These are phyloP conservation scores for Achaetomium macrosporum DNA, from an alignment of 2,329 filamentous ascomycete species.

Conservation along the genomic window DNA sequence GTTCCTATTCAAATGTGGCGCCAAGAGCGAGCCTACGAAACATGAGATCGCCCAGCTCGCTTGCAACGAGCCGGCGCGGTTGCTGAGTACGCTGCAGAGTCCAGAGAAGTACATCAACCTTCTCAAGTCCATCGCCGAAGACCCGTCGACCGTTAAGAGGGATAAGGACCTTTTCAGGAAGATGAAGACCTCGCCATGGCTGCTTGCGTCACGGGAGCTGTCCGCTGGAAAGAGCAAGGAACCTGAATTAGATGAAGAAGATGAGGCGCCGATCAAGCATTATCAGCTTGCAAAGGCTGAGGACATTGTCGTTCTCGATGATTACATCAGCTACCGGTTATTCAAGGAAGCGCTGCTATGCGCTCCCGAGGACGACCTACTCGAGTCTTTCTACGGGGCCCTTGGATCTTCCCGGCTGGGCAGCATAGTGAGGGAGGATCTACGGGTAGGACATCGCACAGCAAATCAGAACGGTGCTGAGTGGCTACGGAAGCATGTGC, in stretches of 20 bases:
- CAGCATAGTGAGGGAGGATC: conserved; percentile 69
- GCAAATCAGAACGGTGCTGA: conserved; percentile 63
- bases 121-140: conserved; percentile 73
- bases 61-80: conserved; percentile 74
- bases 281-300: conserved; percentile 69
- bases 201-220: conserved; percentile 79
- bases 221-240: conserved; percentile 42
- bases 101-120: conserved; percentile 83
- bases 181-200: conserved; percentile 69
- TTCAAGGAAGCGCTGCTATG: conserved; percentile 82
- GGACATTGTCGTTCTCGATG: conserved; percentile 74
- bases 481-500: conserved; percentile 70
- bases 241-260: conserved; percentile 52
- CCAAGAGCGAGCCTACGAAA: conserved; percentile 85
- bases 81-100: conserved; percentile 73
- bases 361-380: conserved; percentile 79
- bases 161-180: conserved; percentile 72
- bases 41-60: conserved; percentile 76
- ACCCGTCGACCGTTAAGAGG: conserved; percentile 61
- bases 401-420: conserved; percentile 76
- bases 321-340: conserved; percentile 80
- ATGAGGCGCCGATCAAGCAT: conserved; percentile 62
- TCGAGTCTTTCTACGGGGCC: conserved; percentile 79
- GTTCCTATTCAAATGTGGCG: conserved; percentile 83
- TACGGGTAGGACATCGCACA: conserved; percentile 61